Conservation (phyloP, 2,329 filamentous ascomycete species). For the Xylaria sp. region DNA sequence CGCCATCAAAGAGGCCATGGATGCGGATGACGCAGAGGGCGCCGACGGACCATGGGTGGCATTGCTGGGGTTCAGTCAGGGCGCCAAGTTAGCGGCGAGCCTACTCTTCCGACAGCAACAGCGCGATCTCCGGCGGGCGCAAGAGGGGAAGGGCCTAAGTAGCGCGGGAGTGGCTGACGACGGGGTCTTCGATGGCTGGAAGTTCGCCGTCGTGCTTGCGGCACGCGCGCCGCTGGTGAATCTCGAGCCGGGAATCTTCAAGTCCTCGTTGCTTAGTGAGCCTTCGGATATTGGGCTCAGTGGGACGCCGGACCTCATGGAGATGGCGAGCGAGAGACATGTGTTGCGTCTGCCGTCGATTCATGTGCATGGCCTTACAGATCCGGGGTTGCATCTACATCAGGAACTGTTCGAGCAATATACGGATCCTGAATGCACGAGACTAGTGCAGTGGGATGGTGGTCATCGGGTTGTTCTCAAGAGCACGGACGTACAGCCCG, state of each 20-base stretch:
- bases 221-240: constrained; percentile 70
- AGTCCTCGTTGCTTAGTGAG: constrained; percentile 45
- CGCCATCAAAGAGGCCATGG: constrained; percentile 60
- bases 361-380: constrained; percentile 74
- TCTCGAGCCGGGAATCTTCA: constrained; percentile 55
- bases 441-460: constrained; percentile 78
- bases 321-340: constrained; percentile 56
- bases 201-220: constrained; percentile 71
- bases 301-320: constrained; percentile 56
- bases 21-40: constrained; percentile 59
- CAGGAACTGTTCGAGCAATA: constrained; percentile 66
- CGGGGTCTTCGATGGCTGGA: constrained; percentile 57
- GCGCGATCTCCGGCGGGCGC: constrained; percentile 43
- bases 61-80: constrained; percentile 74
- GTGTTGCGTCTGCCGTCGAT: constrained; percentile 68
- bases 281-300: constrained; percentile 52
- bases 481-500: constrained; percentile 68
- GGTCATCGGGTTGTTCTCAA: constrained; percentile 78
- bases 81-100: constrained; percentile 70
- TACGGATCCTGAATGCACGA: constrained; percentile 64
- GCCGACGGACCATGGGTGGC: constrained; percentile 69
- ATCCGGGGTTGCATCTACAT: constrained; percentile 70
- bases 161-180: constrained; percentile 29
- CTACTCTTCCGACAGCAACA: constrained; percentile 72
- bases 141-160: background rate